Conservation (phyloP, 1,139 yeast genomes). For the Magnusiomyces sp. region DNA sequence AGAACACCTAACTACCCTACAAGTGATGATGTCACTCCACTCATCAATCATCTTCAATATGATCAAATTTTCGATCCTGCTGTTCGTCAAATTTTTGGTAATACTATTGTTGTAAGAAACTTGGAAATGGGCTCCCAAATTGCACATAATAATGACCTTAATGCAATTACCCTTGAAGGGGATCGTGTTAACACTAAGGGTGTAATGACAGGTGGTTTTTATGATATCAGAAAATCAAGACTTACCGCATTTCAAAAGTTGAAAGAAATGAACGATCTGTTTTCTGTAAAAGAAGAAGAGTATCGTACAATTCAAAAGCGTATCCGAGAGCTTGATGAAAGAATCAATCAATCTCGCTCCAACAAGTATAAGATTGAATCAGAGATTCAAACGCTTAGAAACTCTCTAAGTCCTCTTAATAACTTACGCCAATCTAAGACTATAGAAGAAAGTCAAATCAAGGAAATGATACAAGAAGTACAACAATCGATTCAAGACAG, state of each 20-base stretch:
- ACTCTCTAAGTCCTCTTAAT: constrained; percentile 9
- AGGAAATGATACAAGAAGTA: constrained; percentile 19
- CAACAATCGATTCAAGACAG: constrained; percentile 25
- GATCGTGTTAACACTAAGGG: constrained; percentile 82
- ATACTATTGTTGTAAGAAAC: constrained; percentile 66
- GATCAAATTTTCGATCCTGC: constrained; percentile 47
- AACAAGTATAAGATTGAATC: constrained; percentile 5
- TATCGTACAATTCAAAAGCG: constrained; percentile 33
- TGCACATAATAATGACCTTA: constrained; percentile 53
- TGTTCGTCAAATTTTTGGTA: constrained; percentile 71
- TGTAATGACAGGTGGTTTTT: constrained; percentile 81
- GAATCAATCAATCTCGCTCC: constrained; percentile 27
- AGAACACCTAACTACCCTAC: constrained; percentile 44
- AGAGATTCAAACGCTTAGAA: constrained; percentile 9
- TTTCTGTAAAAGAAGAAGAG: background rate
- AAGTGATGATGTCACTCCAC: constrained; percentile 49
- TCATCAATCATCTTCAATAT: constrained; percentile 61
- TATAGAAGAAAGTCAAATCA: constrained; percentile 18
- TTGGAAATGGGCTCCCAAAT: constrained; percentile 62
- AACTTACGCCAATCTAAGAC: constrained; percentile 9
- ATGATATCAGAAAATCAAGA: constrained; percentile 60
- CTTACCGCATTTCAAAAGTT: constrained; percentile 59
- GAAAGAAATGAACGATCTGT: constrained; percentile 25
- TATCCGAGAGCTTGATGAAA: constrained; percentile 24
- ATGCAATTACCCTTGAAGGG: constrained; percentile 85